Evolutionary conservation across 176 grass and related monocot species (phyloP).

Genomic region (Carex parvula): DNA sequence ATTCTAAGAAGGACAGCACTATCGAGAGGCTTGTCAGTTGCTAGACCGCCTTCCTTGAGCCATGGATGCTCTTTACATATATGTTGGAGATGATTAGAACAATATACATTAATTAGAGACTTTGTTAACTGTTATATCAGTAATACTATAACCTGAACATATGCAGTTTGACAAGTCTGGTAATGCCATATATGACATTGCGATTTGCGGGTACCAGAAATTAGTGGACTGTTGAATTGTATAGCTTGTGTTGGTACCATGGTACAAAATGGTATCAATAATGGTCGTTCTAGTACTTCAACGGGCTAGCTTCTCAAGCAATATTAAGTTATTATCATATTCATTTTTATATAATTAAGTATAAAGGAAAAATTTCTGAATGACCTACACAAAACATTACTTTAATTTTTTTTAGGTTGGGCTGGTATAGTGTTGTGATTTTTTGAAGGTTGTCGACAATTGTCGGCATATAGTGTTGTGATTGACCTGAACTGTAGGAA

Average conservation of each 20-base stretch:
- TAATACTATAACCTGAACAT: not conserved
- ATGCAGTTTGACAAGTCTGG: not conserved
- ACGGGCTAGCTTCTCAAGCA: not conserved
- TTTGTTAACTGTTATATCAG: not conserved
- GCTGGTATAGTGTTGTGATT: not conserved
- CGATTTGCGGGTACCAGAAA: not conserved
- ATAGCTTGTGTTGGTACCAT: not conserved
- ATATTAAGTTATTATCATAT: not conserved
- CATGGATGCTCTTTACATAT: conserved; percentile 27
- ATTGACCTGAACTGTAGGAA: not conserved
- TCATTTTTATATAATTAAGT: not conserved
- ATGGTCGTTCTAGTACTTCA: not conserved
- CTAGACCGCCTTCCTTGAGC: conserved; percentile 23
- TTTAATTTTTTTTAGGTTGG: not conserved
- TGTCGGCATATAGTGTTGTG: not conserved
- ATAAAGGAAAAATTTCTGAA: not conserved
- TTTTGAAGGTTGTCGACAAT: no score
- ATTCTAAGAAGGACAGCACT: conserved; percentile 32
- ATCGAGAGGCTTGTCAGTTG: conserved; percentile 32
- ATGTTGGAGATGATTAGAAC: not conserved
- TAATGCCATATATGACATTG: not conserved
- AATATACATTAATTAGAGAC: not conserved
- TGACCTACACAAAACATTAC: not conserved
- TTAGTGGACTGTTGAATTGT: not conserved
- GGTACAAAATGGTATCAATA: not conserved